Evolutionary conservation across 768 basidiomycete genomes (phyloP), one percentile per base, ranked within the genome.

Genomic region (Rhizopogon vulgaris): DNA sequence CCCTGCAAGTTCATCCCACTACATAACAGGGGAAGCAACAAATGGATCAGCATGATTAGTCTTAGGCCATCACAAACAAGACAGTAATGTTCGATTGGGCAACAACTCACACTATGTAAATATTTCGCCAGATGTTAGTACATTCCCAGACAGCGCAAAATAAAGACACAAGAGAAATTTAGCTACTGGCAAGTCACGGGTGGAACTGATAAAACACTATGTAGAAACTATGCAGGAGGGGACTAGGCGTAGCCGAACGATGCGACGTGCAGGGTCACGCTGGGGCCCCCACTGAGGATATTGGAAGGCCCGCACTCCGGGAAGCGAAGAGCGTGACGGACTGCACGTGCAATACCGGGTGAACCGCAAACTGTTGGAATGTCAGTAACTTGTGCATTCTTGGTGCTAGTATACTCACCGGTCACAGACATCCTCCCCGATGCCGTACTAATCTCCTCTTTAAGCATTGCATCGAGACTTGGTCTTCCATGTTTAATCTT

Each of bases 341-440:
- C 78, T 1, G 67, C 60, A 28, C 63, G 57, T 1, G 72, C 63
- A 8, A 82, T 54, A 3, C 65, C 63, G 18, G 66, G 66, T 0
- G 77, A 71, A 4, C 80, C 80, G 45, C 79, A 83, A 0, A 80
- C 80, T 82, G 14, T 9, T 36, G 15, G 25, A 14, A 15, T 7
- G 38, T 50, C 15, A 30, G 36, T 39, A 43, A 22, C 8, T 12
- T 6, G 17, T 28, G 9, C 38, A 52, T 34, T 27, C 17, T 30
- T 32, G 6, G 24, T 17, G 12, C 5, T 8, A 27, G 36, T 12
- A 8, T 2, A 66, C 73, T 7, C 50, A 79, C 80, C 79, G 28
- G 69, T 77, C 25, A 82, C 73, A 7, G 75, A 73, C 59, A 80
- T 66, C 5, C 67, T 63, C 7, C 75, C 78, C 4, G 57, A 56